Conservation (phyloP, 2,329 filamentous ascomycete species). For the Venturia asperata region DNA sequence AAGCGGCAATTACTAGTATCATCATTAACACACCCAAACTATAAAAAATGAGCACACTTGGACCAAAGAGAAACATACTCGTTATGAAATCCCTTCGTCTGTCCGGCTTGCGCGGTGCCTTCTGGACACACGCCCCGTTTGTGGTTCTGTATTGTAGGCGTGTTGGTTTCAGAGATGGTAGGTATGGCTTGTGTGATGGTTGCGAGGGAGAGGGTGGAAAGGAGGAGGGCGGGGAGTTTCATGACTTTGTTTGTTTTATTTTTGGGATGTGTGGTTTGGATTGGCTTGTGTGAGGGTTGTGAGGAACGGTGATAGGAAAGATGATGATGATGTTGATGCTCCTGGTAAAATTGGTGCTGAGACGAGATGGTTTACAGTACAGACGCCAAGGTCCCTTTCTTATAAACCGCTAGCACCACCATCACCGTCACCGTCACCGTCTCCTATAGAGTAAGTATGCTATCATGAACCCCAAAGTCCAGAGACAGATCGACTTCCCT, state of each 20-base stretch:
- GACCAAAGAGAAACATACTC: background rate
- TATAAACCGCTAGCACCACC: background rate
- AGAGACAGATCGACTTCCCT: background rate
- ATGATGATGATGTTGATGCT: no score
- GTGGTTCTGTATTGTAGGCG: background rate
- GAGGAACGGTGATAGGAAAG: background rate
- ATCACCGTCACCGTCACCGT: background rate
- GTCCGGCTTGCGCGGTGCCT: background rate
- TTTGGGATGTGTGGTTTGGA: no score
- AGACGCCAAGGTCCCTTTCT: background rate
- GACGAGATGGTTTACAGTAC: no score
- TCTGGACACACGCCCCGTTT: background rate
- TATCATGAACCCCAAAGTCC: background rate
- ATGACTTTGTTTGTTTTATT: background rate
- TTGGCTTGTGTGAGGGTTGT: no score
- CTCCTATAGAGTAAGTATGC: background rate
- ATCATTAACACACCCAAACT: background rate
- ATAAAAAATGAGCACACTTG: background rate
- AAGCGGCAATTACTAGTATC: background rate
- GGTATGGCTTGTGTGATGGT: background rate
- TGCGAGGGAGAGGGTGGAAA: background rate
- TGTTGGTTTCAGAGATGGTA: background rate
- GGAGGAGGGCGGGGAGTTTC: slow-evolving; percentile 4
- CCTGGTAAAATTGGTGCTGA: no score
- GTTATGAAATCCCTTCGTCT: background rate